Evolutionary conservation across 208 protist species (phyloP).

Genomic region (Blechomonas ayalai): DNA sequence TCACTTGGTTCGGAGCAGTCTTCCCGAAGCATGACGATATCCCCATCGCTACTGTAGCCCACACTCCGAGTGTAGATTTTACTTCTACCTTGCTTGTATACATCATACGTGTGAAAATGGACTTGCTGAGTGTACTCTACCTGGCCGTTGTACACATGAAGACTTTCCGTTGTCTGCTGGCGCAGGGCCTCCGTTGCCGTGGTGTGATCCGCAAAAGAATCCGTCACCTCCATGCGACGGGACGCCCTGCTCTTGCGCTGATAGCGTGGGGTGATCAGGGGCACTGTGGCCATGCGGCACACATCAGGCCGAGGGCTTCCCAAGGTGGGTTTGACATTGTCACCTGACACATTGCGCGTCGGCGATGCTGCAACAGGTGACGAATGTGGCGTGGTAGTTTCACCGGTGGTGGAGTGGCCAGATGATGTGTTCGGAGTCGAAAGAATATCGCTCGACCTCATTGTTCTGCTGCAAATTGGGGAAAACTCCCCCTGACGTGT

Average conservation of each 20-base stretch:
- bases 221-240: constrained; percentile 55
- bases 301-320: background rate
- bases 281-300: constrained; percentile 20
- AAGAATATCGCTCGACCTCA: no score
- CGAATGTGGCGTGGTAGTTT: no score
- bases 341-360: no score
- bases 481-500: no score
- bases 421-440: no score
- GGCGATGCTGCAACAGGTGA: no score
- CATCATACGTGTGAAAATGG: constrained; percentile 82
- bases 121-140: constrained; percentile 56
- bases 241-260: constrained; percentile 57
- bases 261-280: constrained; percentile 75
- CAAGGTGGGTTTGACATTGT: no score
- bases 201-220: constrained; percentile 26
- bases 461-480: no score
- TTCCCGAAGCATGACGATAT: constrained; percentile 74
- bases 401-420: no score
- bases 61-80: constrained; percentile 73
- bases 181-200: constrained; percentile 36
- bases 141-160: constrained; percentile 57
- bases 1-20: constrained; percentile 74
- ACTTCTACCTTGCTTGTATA: constrained; percentile 69
- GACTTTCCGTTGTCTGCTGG: constrained; percentile 50
- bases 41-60: constrained; percentile 82